These are phyloP conservation scores for Dichomitus squalens DNA, from an alignment of 1,284 basidiomycete genomes.

Conservation along the genomic window DNA sequence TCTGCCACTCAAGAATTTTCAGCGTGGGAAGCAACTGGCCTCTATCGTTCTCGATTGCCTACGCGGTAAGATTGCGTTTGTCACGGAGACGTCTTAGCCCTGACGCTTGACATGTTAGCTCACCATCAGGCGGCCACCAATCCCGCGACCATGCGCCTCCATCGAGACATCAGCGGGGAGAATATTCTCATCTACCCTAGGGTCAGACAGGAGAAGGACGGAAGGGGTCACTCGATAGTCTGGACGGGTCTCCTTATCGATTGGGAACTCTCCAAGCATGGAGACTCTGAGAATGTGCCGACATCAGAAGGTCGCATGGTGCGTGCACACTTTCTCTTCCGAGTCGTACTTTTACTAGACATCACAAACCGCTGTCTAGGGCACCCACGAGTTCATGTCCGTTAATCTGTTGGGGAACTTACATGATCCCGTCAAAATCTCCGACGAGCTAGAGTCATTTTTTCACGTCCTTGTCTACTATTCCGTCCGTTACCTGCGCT, in stretches of 20 bases:
- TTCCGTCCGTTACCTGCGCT: not conserved
- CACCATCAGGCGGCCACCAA: not conserved
- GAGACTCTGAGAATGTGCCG: not conserved
- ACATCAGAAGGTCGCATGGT: not conserved
- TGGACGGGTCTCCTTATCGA: conserved; percentile 4
- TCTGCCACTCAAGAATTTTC: not conserved
- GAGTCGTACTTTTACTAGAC: not conserved
- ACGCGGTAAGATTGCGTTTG: not conserved
- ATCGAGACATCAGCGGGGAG: conserved; percentile 7
- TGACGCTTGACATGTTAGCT: not conserved
- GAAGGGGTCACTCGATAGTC: not conserved
- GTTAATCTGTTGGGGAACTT: not conserved
- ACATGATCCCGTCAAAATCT: not conserved
- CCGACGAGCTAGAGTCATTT: conserved; percentile 7
- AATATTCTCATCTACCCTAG: conserved; percentile 5
- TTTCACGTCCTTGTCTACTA: conserved; percentile 2
- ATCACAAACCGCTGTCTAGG: not conserved
- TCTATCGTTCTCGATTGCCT: not conserved
- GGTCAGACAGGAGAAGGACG: not conserved
- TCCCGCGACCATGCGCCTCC: not conserved
- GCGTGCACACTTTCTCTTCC: not conserved
- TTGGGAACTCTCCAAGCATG: conserved; percentile 7
- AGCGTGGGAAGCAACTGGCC: not conserved
- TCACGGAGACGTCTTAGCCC: not conserved
- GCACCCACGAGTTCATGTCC: conserved; percentile 8